Conservation (phyloP, 2,329 filamentous ascomycete genomes). For the Ophiocordyceps camponoti-leonardi region DNA sequence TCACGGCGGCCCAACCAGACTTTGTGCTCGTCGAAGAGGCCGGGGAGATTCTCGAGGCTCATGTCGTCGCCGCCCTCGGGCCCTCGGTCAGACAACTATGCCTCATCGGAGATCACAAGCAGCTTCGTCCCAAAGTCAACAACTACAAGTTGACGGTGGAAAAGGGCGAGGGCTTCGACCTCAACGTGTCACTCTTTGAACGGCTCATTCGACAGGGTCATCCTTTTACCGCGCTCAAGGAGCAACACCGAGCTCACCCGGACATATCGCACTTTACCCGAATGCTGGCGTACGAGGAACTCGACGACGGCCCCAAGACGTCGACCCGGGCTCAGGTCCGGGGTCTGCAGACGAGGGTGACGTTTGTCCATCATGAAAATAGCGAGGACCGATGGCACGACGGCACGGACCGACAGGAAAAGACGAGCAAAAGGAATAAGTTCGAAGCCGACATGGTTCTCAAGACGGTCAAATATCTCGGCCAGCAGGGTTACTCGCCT, state of each 20-base stretch:
- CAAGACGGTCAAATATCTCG: slow-evolving; percentile 47
- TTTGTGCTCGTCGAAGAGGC: slow-evolving; percentile 55
- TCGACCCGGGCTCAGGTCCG: slow-evolving; percentile 24
- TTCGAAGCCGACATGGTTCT: slow-evolving; percentile 53
- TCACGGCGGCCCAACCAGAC: slow-evolving; percentile 36
- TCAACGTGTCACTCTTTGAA: slow-evolving; percentile 55
- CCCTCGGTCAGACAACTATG: slow-evolving; percentile 43
- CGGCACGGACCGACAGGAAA: slow-evolving; percentile 33
- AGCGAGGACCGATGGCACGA: slow-evolving; percentile 28
- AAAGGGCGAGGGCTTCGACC: slow-evolving; percentile 45
- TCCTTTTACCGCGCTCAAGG: slow-evolving; percentile 32
- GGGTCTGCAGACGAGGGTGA: slow-evolving; percentile 41
- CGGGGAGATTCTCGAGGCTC: slow-evolving; percentile 54
- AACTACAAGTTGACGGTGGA: slow-evolving; percentile 45
- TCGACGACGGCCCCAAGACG: slow-evolving; percentile 38
- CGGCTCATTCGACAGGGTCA: slow-evolving; percentile 40
- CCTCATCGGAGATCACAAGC: slow-evolving; percentile 58
- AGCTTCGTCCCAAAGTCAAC: slow-evolving; percentile 50
- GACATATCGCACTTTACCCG: slow-evolving; percentile 45
- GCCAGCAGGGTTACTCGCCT: slow-evolving; percentile 52
- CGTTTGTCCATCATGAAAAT: slow-evolving; percentile 48
- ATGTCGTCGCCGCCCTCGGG: slow-evolving; percentile 40
- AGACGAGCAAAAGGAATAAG: slow-evolving; percentile 37
- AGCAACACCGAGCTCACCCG: slow-evolving; percentile 53
- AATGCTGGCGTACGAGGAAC: slow-evolving; percentile 41